These are phyloP conservation scores for Phytophthora parvispora DNA, from an alignment of 352 stramenopile species.

Conservation along the genomic window DNA sequence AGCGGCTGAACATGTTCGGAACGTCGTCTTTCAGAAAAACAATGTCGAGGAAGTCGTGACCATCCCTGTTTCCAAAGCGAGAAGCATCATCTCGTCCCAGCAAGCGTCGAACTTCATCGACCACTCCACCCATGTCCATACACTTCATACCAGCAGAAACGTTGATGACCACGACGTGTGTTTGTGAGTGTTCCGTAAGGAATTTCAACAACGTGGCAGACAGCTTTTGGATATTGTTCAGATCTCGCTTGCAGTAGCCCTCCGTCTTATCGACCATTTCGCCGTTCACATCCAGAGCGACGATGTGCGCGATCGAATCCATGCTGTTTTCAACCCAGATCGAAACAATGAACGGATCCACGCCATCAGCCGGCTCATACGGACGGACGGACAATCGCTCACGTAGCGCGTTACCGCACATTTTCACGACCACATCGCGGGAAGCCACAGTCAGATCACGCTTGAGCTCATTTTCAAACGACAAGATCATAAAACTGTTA, in stretches of 20 bases:
- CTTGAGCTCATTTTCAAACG: constrained; percentile 89
- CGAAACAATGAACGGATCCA: constrained; percentile 87
- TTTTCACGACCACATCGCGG: constrained; percentile 79
- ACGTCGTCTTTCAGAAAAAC: constrained; percentile 92
- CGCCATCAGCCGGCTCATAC: constrained; percentile 81
- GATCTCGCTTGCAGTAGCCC: constrained; percentile 82
- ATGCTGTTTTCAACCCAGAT: constrained; percentile 89
- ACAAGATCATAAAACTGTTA: constrained; percentile 85
- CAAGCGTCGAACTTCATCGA: constrained; percentile 85
- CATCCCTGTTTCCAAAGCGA: constrained; percentile 80
- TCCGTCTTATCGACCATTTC: constrained; percentile 91
- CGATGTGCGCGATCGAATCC: constrained; percentile 86
- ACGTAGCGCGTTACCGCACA: constrained; percentile 77
- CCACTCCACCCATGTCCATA: constrained; percentile 91
- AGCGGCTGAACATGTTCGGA: constrained; percentile 89
- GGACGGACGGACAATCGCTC: constrained; percentile 78
- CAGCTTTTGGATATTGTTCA: constrained; percentile 78
- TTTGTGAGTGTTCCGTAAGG: constrained; percentile 82
- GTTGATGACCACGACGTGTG: constrained; percentile 91
- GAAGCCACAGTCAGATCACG: constrained; percentile 79
- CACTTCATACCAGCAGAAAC: constrained; percentile 91
- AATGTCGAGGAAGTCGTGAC: constrained; percentile 89
- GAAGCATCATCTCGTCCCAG: constrained; percentile 75
- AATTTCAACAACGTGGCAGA: constrained; percentile 87
- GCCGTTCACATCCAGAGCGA: constrained; percentile 88